Percentiles rank a stretch among this genome's conserved stretches.
phyloP scores from a whole-genome alignment of 2,329 filamentous ascomycete genomes.

The Acrocalymma vagum region DNA sequence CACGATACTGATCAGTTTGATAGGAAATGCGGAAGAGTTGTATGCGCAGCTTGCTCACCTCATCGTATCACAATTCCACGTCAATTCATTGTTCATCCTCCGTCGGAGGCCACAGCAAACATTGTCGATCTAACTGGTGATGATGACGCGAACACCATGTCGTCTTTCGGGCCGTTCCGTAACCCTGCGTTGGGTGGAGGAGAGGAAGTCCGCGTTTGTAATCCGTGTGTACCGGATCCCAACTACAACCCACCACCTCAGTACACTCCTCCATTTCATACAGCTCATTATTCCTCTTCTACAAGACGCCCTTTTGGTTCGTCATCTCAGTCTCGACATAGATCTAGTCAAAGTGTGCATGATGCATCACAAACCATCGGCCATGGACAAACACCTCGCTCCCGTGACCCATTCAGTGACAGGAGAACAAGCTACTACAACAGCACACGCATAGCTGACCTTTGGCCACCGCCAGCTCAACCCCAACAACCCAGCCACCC shows the following conservation, averaged over 20 bases:
- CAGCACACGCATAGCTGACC: slow-evolving; percentile 27
- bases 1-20: slow-evolving; percentile 2
- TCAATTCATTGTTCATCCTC: slow-evolving; percentile 86
- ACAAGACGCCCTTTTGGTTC: slow-evolving; percentile 16
- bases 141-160: slow-evolving; percentile 36
- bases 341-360: slow-evolving; percentile 29
- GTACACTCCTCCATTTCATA: slow-evolving; percentile 32
- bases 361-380: slow-evolving; percentile 22
- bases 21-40: slow-evolving; percentile 91
- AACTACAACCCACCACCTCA: slow-evolving; percentile 68
- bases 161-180: slow-evolving; percentile 36
- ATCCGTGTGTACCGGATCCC: slow-evolving; percentile 76
- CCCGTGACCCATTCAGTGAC: slow-evolving; percentile 29
- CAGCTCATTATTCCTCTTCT: slow-evolving; percentile 5
- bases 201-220: slow-evolving; percentile 74
- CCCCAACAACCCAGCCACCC: slow-evolving; percentile 18
- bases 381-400: slow-evolving; percentile 25
- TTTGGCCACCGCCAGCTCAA: slow-evolving; percentile 33
- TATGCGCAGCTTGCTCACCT: slow-evolving; percentile 88
- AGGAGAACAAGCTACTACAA: slow-evolving; percentile 35
- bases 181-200: slow-evolving; percentile 68
- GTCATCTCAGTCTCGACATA: slow-evolving; percentile 20
- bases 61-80: slow-evolving; percentile 94
- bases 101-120: slow-evolving; percentile 34
- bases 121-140: slow-evolving; percentile 58